Evolutionary conservation across 495 filamentous ascomycete genomes (phyloP).

Genomic region (Hyaloscypha finlandica): DNA sequence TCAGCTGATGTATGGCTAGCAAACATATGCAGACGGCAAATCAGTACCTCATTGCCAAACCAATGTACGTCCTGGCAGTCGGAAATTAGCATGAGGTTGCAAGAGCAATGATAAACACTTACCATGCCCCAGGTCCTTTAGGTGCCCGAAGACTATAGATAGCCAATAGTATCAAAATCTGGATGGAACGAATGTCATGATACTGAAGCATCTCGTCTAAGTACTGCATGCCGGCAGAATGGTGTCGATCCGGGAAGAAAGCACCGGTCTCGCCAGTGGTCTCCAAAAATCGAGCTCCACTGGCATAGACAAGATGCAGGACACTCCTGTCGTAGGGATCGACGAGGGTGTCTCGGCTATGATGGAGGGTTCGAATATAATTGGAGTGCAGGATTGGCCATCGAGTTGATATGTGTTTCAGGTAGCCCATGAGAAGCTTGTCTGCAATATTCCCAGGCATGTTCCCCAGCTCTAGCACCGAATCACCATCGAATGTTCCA

Average conservation of each 20-base stretch:
- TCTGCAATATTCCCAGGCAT: conserved; percentile 11
- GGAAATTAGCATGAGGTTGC: background rate
- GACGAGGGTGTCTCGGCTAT: background rate
- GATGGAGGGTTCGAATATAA: conserved; percentile 8
- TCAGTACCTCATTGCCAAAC: conserved; percentile 44
- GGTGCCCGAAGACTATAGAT: conserved; percentile 18
- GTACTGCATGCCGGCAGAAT: conserved; percentile 11
- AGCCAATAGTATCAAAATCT: conserved; percentile 11
- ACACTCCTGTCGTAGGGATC: background rate
- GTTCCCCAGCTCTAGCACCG: background rate
- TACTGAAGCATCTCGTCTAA: conserved; percentile 17
- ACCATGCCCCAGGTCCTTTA: conserved; percentile 15
- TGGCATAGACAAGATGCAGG: conserved; percentile 8
- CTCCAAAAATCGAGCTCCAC: conserved; percentile 13
- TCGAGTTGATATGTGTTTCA: conserved; percentile 18
- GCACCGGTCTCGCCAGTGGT: conserved; percentile 16
- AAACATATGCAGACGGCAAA: too few relatives aligned
- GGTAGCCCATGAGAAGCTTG: conserved; percentile 9
- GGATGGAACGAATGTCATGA: conserved; percentile 15
- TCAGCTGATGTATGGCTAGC: too few relatives aligned
- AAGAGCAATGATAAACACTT: background rate
- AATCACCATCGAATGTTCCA: background rate
- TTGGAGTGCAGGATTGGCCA: conserved; percentile 11
- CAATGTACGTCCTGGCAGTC: conserved; percentile 38
- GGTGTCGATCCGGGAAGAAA: conserved; percentile 7